Base-by-base conservation (phyloP, 352 stramenopile genomes). In the Phytophthora cryptogea region DNA sequence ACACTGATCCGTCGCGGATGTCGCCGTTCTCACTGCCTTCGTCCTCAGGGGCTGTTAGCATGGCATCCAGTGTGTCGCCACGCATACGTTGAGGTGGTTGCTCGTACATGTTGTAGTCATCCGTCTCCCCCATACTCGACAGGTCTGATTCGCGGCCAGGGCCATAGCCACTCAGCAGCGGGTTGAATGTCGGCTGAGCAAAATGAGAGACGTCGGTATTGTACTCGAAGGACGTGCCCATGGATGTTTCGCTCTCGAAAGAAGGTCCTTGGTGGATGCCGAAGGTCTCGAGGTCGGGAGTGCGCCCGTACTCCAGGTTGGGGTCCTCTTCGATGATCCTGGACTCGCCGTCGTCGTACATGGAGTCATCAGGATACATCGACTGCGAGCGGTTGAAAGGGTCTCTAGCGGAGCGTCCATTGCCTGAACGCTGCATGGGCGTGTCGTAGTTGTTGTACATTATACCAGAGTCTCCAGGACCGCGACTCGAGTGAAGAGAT, bases 161-260 rank as follows among this genome's bases (percentile, higher is more conserved):
- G 1, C 53, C 63, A 42, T 80, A 80, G 28, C 68, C 72, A 55
- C 57, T 73, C 11, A 72, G 45, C 8, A 76, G 63, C 5, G 72
- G 72, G 3, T 72, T 75, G 49, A 80, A 79, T n/a, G 66, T 36
- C 40, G 70, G 57, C 48, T 80, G 69, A 33, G 67, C 44, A 49
- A 68, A 67, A 61, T 75, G 54, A 28, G 44, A 51, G 30, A 58
- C 41, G 5, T 70, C 57, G 23, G 47, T 60, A 20, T 68, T 69
- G 68, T 74, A 80, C 30, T 71, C 66, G 54, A 79, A 79, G 5
- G 77, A 84, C 40, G 77, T 78, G 9, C 75, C 77, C 59, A 87
- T 81, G 3, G 73, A 82, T 20, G 63, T 79, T 45, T 87, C 77
- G 50, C 74, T 87, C 54, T 84, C 77, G 37, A 80, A 74, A 8